Evolutionary conservation across 352 stramenopile species (phyloP).

Genomic region (Phytophthora macrochlamydospora): DNA sequence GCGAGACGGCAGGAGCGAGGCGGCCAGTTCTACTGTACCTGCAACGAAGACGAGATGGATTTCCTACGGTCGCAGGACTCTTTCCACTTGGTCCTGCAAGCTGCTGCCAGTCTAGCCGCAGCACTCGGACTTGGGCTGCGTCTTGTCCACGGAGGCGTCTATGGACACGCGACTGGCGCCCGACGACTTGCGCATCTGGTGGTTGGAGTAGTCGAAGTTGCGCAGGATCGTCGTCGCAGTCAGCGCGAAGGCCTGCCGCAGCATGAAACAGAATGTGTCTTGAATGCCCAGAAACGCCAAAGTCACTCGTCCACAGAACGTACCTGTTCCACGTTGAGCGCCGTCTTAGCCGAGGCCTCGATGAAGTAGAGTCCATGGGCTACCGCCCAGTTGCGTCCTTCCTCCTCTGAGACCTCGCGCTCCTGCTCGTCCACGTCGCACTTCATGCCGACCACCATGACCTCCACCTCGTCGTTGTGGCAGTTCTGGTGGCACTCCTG

Average conservation of each 20-base stretch:
- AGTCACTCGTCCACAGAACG: no score
- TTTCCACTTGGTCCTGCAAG: neutral
- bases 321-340: constrained; percentile 81
- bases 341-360: constrained; percentile 84
- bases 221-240: constrained; percentile 76
- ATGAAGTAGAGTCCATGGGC: constrained; percentile 81
- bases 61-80: constrained; percentile 17
- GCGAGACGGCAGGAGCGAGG: neutral
- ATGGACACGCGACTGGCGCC: constrained; percentile 44
- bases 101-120: constrained; percentile 26
- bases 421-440: constrained; percentile 64
- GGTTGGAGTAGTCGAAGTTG: constrained; percentile 77
- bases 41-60: constrained; percentile 6
- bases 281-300: no score
- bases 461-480: constrained; percentile 82
- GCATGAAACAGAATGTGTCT: neutral
- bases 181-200: constrained; percentile 56
- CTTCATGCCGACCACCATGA: constrained; percentile 90
- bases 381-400: constrained; percentile 67
- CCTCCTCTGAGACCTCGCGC: constrained; percentile 68
- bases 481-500: constrained; percentile 88
- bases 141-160: constrained; percentile 32
- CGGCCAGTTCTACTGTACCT: neutral
- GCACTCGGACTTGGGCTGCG: constrained; percentile 39
- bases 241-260: constrained; percentile 61